Base-by-base conservation (phyloP, 148 eudicot species). In the Cornus kousa region DNA sequence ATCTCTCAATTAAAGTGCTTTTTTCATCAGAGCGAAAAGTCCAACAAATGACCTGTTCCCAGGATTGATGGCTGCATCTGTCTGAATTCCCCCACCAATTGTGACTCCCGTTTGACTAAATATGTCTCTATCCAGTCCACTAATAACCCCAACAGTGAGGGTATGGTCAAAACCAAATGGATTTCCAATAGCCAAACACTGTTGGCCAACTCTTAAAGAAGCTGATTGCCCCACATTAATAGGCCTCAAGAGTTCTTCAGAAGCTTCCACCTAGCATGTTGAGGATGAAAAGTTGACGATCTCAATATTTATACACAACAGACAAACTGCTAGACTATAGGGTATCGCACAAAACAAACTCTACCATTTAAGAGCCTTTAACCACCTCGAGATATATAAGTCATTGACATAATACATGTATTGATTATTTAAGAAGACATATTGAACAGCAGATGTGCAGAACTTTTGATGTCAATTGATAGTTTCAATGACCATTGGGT, bases 121-220 rank as follows among this genome's bases (percentile, higher is more conserved):
- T 82, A 97, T 97, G 82, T 97, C 98, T 59, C 99, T 92, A 77
- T 97, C 91, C 37, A 97, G 80, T 70, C 99, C 99, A 86, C 99
- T 97, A 57, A 97, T 86, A 59, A 97, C 97, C 64, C 99, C 98
- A 69, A 91, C 98, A 4, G 99, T 97, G 75, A 97, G 99, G 72
- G 99, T 97, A 86, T 97, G 99, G 84, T 97, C 99, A 71, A 97
- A 97, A 71, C 99, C 99, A 87, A 97, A 97, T 68, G 99, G 99
- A 83, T 97, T 97, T 80, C 99, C 99, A 72, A 97, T 97, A 48
- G 99, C 99, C 78, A 97, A 84, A 82, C 98, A 97, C 79, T 94
- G 98, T 74, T 97, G 99, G 68, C 99, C 99, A 81, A 97, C 99
- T 86, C 80, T 97, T 72, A 97, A 81, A 70, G 88, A 87, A 70